Percentiles rank a stretch among this genome's conserved stretches.
These are phyloP conservation scores for Ceratocystis huliohia DNA, from an alignment of 2,329 filamentous ascomycete genomes.

Conservation along the genomic window DNA sequence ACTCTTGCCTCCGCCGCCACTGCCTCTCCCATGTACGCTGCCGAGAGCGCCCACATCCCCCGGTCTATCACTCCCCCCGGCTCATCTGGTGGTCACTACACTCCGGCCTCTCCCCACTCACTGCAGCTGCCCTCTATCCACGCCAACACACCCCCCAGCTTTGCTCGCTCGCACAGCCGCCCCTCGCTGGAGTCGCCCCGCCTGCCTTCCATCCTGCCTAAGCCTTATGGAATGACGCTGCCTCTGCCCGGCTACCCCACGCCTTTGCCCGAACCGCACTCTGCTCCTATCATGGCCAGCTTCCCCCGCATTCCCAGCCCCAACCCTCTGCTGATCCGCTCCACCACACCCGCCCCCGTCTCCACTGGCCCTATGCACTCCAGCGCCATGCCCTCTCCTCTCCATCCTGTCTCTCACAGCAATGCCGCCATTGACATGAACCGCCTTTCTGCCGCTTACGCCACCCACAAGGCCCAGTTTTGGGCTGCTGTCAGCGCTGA, in stretches of 20 bases:
- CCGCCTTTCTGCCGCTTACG: conserved; percentile 58
- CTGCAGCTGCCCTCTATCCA: conserved; percentile 44
- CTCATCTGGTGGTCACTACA: conserved; percentile 32
- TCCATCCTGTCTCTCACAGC: conserved; percentile 27
- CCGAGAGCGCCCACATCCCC: conserved; percentile 32
- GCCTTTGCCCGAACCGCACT: conserved; percentile 34
- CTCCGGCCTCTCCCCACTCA: conserved; percentile 27
- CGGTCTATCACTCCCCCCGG: conserved; percentile 39
- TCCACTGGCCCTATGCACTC: conserved; percentile 39
- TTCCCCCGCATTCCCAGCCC: conserved; percentile 19
- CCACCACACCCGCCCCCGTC: conserved; percentile 30
- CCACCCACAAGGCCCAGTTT: conserved; percentile 55
- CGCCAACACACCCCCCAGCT: conserved; percentile 22
- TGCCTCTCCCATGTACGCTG: conserved; percentile 33
- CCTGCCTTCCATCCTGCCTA: conserved; percentile 52
- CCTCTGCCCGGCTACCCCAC: conserved; percentile 32
- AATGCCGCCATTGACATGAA: conserved; percentile 42
- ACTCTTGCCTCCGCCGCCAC: conserved; percentile 36
- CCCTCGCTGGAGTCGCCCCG: conserved; percentile 33
- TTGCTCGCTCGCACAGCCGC: conserved; percentile 9
- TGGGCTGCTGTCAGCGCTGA: conserved; percentile 61
- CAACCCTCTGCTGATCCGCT: conserved; percentile 29
- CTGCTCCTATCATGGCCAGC: conserved; percentile 27
- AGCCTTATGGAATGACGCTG: conserved; percentile 44
- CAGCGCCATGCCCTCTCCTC: conserved; percentile 26